A percentile compares a stretch with the other conserved stretches of the same genome.
Conservation (phyloP, 1,139 yeast genomes). For the Taiozyma sp. region DNA sequence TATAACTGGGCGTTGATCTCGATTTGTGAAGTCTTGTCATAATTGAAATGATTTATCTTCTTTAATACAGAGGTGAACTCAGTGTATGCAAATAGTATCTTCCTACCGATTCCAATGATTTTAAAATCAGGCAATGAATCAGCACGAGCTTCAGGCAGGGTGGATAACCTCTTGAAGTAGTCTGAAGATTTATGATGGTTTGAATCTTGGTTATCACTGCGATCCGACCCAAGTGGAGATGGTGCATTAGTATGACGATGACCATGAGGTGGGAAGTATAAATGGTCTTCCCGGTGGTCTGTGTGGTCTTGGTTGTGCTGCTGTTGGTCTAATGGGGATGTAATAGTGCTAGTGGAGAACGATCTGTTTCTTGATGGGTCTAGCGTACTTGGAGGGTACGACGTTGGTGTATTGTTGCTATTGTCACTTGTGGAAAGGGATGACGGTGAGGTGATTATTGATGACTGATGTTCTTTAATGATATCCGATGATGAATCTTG, state of each 20-base stretch:
- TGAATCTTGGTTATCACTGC: neutral
- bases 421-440: neutral
- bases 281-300: neutral
- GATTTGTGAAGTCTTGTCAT: constrained; percentile 54
- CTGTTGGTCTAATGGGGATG: constrained; percentile 1
- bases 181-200: constrained; percentile 45
- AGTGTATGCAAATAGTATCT: constrained; percentile 53
- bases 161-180: constrained; percentile 65
- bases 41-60: constrained; percentile 60
- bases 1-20: constrained; percentile 52
- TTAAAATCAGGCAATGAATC: constrained; percentile 12
- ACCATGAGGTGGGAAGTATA: neutral
- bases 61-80: constrained; percentile 68
- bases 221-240: neutral
- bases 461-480: constrained; percentile 20
- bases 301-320: neutral
- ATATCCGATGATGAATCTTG: constrained; percentile 19
- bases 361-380: constrained; percentile 18
- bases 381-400: neutral
- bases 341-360: constrained; percentile 11
- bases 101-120: constrained; percentile 48
- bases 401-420: neutral
- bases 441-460: neutral
- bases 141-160: constrained; percentile 46
- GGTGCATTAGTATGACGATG: neutral